Base-by-base conservation (phyloP, 768 basidiomycete genomes). In the Psilocybe sp. region DNA sequence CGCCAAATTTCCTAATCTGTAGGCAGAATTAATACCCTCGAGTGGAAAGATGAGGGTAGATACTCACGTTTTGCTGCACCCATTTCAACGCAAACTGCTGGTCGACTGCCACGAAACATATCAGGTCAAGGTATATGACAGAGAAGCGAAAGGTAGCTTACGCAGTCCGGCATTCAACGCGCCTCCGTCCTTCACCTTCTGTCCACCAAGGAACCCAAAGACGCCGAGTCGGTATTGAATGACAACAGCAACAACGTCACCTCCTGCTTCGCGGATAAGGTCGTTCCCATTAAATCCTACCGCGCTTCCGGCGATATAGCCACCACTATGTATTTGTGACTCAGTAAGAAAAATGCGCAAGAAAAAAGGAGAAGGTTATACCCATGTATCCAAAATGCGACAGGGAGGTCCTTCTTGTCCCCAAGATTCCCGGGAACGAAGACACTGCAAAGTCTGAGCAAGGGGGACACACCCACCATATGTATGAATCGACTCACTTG, bases 141-240 rank as follows among this genome's bases (percentile, higher is more conserved):
- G 18, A 2, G 0, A n/a, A 34, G 18, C 41, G 10, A 48, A 35
- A 18, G 11, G 28, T 12, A 18, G 65, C 75, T 46, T 50, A 79
- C 79, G 60, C 43, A 81, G 55, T 15, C 78, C 79, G 11, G 73
- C 76, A 41, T 80, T 81, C 49, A 77, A 55, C 5, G 52, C 69
- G 5, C 79, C 79, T 9, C 63, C 61, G 6, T 64, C 55, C 48
- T 78, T 72, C 1, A 80, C 69, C 31, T 68, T 54, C 19, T 58
- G 47, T 1, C 78, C 76, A 8, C 77, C 44, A 23, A 80, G 57
- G 57, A 78, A 79, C 12, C 77, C 76, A 47, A 71, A 73, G 2
- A 74, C 39, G 1, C 75, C 76, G 10, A 76, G 54, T 14, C 75
- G 66, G 49, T 76, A 76, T 52, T 76, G 75, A 6, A 74, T 65